Evolutionary conservation across 805 yeast species (phyloP), one percentile per base, ranked within the genome.

Genomic region (Candida incommunis): DNA sequence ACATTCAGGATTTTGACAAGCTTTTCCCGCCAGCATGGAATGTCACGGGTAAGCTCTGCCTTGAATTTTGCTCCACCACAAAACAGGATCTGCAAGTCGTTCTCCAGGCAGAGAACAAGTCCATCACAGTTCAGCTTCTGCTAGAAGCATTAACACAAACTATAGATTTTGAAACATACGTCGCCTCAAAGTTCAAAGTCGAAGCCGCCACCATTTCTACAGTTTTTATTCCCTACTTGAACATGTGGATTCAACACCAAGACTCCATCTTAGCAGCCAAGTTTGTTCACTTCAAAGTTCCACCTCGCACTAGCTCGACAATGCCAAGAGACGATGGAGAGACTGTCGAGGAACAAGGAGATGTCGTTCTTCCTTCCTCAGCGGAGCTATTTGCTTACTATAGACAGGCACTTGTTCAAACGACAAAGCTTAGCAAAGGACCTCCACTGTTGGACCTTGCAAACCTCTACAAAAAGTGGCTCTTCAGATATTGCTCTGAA

Each of bases 161-260:
- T 0, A 63, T 86, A 18, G 95, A 87, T 41, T 92, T 92, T 62
- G 98, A 92, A 55, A 73, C 71, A 48, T 79, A 67, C 51, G 66
- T 88, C 37, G 79, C 44, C 31, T 41, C 48, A 22, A 23, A 69
- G 2, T 53, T 59, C 7, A 52, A 51, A 3, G 52, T 66, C 3
- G 51, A 67, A 24, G 69, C 63, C 62, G 24, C 62, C 51, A 68
- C 62, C 43, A 74, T 76, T 46, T 84, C 80, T 35, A 70, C 67
- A 41, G 77, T 80, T 26, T 88, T 92, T 58, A 94, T 85, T 59
- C 96, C 96, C 1, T 85, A 82, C 58, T 67, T 92, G 41, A 74
- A 74, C 34, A 62, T 85, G 13, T 92, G 97, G 96, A 79, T 92
- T 9, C 77, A 77, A 18, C 82, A 85, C 55, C 97, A 92, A 62